A percentile compares a stretch with the other conserved stretches of the same genome.
Evolutionary conservation across 805 yeast genomes (phyloP).

Genomic region (Saccharomycopsis guyanensis): DNA sequence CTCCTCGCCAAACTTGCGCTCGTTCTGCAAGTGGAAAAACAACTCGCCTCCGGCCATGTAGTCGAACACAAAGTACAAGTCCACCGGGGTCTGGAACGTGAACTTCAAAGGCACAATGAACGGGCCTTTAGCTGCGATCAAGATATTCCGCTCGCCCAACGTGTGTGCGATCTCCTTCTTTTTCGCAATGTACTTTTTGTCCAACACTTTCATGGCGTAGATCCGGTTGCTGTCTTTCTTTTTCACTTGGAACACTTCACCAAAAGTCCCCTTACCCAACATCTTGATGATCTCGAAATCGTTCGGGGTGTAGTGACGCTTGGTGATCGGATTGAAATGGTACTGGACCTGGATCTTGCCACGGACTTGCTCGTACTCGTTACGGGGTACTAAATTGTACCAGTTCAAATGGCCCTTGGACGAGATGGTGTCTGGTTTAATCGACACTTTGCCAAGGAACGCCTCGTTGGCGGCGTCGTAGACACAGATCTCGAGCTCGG

Average conservation of each 20-base stretch:
- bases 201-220: conserved; percentile 95
- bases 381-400: conserved; percentile 67
- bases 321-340: conserved; percentile 60
- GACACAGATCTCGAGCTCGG: conserved; percentile 83
- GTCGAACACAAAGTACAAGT: conserved; percentile 89
- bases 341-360: conserved; percentile 75
- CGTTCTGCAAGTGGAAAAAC: conserved; percentile 94
- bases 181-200: conserved; percentile 90
- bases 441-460: conserved; percentile 77
- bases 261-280: conserved; percentile 95
- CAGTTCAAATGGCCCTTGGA: conserved; percentile 42
- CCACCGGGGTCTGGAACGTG: conserved; percentile 92
- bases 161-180: conserved; percentile 98
- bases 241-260: conserved; percentile 93
- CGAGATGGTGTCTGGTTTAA: conserved; percentile 48
- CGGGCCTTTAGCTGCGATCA: conserved; percentile 89
- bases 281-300: conserved; percentile 89
- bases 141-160: conserved; percentile 90
- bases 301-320: conserved; percentile 82
- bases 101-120: conserved; percentile 94
- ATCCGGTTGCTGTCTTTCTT: conserved; percentile 84
- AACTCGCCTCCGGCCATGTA: conserved; percentile 98
- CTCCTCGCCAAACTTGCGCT: conserved; percentile 87
- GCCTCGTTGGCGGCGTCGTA: conserved; percentile 84
- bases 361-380: conserved; percentile 64